Conservation (phyloP, 805 yeast species). For the Yarrowia sp. region DNA sequence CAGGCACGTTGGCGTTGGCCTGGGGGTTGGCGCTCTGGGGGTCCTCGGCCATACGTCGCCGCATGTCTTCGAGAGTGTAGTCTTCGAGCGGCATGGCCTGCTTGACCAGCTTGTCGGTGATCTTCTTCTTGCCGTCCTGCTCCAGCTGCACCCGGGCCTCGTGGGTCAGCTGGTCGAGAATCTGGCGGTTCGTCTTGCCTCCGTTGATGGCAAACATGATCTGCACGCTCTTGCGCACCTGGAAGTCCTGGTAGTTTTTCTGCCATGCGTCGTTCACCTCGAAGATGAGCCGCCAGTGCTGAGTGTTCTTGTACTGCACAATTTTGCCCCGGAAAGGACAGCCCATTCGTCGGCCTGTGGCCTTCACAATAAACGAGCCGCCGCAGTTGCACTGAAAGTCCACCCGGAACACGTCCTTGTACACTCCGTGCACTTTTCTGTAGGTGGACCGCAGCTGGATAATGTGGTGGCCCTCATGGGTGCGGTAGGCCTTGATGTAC, state of each 20-base stretch:
- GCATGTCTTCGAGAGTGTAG: constrained; percentile 34
- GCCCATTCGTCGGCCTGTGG: constrained; percentile 30
- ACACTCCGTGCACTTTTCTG: constrained; percentile 37
- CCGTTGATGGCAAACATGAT: constrained; percentile 33
- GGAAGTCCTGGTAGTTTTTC: constrained; percentile 35
- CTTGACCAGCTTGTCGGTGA: constrained; percentile 38
- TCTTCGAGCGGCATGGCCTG: constrained; percentile 36
- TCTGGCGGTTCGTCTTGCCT: constrained; percentile 36
- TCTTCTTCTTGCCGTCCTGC: constrained; percentile 30
- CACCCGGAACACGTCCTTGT: constrained; percentile 39
- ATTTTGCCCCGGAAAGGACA: constrained; percentile 35
- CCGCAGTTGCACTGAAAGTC: constrained; percentile 39
- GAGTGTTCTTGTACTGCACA: constrained; percentile 37
- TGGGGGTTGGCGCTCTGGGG: not conserved
- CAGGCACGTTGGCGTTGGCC: not conserved
- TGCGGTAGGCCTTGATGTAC: constrained; percentile 34
- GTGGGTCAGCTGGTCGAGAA: constrained; percentile 28
- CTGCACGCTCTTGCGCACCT: constrained; percentile 23
- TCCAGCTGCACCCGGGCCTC: constrained; percentile 23
- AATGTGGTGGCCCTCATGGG: constrained; percentile 37
- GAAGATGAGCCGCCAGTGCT: constrained; percentile 34
- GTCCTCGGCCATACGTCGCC: constrained; percentile 31
- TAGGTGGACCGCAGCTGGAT: constrained; percentile 37
- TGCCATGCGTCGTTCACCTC: constrained; percentile 38
- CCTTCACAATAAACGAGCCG: constrained; percentile 31